Evolutionary conservation across 805 yeast genomes (phyloP), one percentile per base, ranked within the genome.

Genomic region (Starmerella vitae): DNA sequence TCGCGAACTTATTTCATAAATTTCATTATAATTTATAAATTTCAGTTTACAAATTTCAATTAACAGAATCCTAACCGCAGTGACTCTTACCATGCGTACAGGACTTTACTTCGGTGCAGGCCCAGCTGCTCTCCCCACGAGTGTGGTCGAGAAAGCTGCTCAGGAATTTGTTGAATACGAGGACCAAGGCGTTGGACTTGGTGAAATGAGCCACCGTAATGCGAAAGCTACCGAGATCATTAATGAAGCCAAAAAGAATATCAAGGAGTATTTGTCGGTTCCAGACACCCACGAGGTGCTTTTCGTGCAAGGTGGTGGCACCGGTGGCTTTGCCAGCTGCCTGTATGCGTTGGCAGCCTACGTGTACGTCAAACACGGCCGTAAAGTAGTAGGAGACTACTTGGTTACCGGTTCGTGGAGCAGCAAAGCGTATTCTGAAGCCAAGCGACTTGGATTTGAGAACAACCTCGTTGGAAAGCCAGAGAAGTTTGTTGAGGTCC

Each of bases 281-380:
- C 97, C 97, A 24, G 93, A 82, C 44, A 78, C 93, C 24, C 93
- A 91, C 58, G 96, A 85, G 59, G 88, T 88, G 2, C 78, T 91
- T 58, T 91, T 88, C 64, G 61, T 88, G 63, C 99, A 91, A 65
- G 97, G 98, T 48, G 98, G 99, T 46, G 98, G 97, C 44, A 88
- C 97, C 37, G 79, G 85, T 22, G 97, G 95, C 5, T 91, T 91
- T 51, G 81, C 97, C 3, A 75, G 94, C 4, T 68, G 83, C 34
- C 84, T 83, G 9, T 74, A 86, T 52, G 88, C 91, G 60, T 58
- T 79, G 44, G 93, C 94, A 20, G 67, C 78, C 17, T 73, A 71
- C 59, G 15, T 13, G 13, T 18, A 13, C 22, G 33, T 18, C 8
- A 79, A 78, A 33, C 74, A 73, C 48, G 76, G 69, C 55, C 91